phyloP scores from a whole-genome alignment of 441 rosid genomes.

The Adansonia gregorii region DNA sequence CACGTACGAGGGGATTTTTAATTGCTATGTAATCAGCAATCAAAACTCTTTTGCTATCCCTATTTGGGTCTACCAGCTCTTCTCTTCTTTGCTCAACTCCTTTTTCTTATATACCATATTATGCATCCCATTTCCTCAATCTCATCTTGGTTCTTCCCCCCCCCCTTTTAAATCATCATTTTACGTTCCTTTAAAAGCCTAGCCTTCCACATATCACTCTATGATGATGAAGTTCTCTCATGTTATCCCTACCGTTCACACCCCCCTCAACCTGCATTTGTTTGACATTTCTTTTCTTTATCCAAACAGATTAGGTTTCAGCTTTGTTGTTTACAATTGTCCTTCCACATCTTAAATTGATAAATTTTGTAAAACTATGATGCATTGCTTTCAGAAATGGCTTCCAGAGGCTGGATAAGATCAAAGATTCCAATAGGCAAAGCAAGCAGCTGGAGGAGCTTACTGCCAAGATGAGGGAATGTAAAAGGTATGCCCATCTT shows the following conservation, averaged over 20 bases:
- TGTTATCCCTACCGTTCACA: too few relatives aligned
- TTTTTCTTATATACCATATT: too few relatives aligned
- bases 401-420: slow-evolving; percentile 89
- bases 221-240: too few relatives aligned
- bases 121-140: too few relatives aligned
- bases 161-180: too few relatives aligned
- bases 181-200: too few relatives aligned
- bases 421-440: slow-evolving; percentile 85
- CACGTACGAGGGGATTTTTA: background rate
- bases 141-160: too few relatives aligned
- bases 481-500: slow-evolving; percentile 62
- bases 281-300: background rate
- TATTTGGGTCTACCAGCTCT: too few relatives aligned
- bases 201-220: too few relatives aligned
- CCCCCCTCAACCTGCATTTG: background rate
- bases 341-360: background rate
- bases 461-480: slow-evolving; percentile 85
- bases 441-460: slow-evolving; percentile 95
- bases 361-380: background rate
- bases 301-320: background rate
- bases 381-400: slow-evolving; percentile 71
- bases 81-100: too few relatives aligned
- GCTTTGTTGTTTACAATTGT: slow-evolving; percentile 3
- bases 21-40: background rate
- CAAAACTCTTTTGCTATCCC: background rate